phyloP scores from a whole-genome alignment of 768 basidiomycete species.

The Mycena rosella region DNA sequence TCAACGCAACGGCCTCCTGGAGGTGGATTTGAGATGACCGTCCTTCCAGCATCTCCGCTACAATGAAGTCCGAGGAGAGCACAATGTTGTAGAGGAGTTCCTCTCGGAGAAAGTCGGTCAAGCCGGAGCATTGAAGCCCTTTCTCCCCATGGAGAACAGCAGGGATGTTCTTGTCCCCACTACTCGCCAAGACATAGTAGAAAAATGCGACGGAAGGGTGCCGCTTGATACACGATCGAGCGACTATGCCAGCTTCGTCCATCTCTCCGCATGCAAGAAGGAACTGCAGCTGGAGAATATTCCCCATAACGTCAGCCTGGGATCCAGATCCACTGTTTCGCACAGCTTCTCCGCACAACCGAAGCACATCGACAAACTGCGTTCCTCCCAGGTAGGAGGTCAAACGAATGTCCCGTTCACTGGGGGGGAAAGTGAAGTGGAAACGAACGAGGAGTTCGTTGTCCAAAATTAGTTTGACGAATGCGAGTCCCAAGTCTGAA shows the following conservation, averaged over 20 bases:
- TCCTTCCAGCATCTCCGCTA: slow-evolving; percentile 1
- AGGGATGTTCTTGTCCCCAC: background rate
- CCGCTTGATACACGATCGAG: slow-evolving; percentile 6
- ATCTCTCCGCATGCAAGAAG: background rate
- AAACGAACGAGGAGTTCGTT: background rate
- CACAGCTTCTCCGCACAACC: background rate
- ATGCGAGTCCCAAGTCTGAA: background rate
- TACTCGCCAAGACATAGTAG: slow-evolving; percentile 11
- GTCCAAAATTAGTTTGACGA: background rate
- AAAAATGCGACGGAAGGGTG: slow-evolving; percentile 8
- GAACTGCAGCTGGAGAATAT: slow-evolving; percentile 11
- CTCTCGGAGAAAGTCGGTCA: slow-evolving; percentile 6
- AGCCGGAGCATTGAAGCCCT: slow-evolving; percentile 4
- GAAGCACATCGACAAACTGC: background rate
- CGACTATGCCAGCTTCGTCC: background rate
- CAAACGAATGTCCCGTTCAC: background rate
- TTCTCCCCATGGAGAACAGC: background rate
- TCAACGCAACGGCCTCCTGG: background rate
- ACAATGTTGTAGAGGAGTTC: background rate
- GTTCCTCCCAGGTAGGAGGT: background rate
- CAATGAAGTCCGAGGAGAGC: background rate
- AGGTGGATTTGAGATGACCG: background rate
- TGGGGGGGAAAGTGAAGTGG: background rate
- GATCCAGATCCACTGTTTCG: background rate
- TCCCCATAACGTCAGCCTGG: background rate